Conservation (phyloP, 306 rosid genomes). For the Sicyos baderoa region DNA sequence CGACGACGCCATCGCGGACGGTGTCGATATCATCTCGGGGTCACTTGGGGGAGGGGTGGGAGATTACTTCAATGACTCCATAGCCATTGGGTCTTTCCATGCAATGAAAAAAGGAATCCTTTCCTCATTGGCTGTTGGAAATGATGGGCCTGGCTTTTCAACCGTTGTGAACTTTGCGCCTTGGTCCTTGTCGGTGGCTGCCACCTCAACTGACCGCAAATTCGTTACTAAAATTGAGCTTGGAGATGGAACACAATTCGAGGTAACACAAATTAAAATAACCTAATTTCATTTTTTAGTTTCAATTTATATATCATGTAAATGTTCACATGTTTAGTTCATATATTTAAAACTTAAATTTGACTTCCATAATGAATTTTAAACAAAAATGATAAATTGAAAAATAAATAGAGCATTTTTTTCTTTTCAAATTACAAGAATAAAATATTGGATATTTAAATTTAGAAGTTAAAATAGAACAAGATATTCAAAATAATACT, state of each 20-base stretch:
- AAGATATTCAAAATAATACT: too few relatives aligned
- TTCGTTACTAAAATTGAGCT: not conserved
- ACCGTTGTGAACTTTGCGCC: conserved; percentile 8
- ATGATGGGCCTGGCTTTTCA: conserved; percentile 14
- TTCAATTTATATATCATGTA: too few relatives aligned
- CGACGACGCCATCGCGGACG: conserved; percentile 35
- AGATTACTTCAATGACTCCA: not conserved
- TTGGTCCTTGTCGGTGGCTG: conserved; percentile 17
- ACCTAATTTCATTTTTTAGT: not conserved
- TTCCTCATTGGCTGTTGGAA: conserved; percentile 24
- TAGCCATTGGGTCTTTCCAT: conserved; percentile 32
- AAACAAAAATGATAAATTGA: too few relatives aligned
- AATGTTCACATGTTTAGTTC: too few relatives aligned
- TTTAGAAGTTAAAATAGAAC: too few relatives aligned
- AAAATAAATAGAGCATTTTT: too few relatives aligned
- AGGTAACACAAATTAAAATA: not conserved
- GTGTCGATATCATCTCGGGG: conserved; percentile 24
- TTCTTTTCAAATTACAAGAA: too few relatives aligned
- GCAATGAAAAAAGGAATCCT: conserved; percentile 27
- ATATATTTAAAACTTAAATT: too few relatives aligned
- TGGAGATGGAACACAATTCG: not conserved
- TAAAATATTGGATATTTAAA: too few relatives aligned
- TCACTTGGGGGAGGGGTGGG: not conserved
- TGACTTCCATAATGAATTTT: too few relatives aligned
- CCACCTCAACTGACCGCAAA: conserved; percentile 11